A percentile compares a stretch with the other conserved stretches of the same genome.
Conservation (phyloP, 129 eudicot genomes). For the Arctium lappa region DNA sequence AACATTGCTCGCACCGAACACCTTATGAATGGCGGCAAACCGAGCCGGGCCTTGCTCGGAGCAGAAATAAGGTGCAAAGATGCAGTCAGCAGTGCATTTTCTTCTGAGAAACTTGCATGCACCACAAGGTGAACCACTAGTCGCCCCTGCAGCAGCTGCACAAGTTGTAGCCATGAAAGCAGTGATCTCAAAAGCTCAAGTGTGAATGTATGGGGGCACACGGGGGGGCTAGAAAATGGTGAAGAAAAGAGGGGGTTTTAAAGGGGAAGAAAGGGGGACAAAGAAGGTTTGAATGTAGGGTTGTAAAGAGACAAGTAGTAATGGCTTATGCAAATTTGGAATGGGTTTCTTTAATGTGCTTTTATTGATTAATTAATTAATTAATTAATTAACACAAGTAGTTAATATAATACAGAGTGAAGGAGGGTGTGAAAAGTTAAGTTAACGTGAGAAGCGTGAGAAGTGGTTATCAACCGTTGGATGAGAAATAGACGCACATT, state of each 20-base stretch:
- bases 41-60: conserved; percentile 91
- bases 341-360: conserved; percentile 23
- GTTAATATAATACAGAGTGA: neutral
- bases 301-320: conserved; percentile 62
- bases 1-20: conserved; percentile 97
- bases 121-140: conserved; percentile 85
- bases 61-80: conserved; percentile 94
- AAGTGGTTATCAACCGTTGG: too few species aligned
- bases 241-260: conserved; percentile 35
- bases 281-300: conserved; percentile 69
- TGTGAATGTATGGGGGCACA: conserved; percentile 34
- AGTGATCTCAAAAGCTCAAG: neutral
- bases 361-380: neutral
- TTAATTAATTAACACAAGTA: conserved; percentile 11
- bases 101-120: conserved; percentile 96
- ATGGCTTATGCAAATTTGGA: conserved; percentile 57
- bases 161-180: conserved; percentile 37
- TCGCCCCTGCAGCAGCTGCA: conserved; percentile 18
- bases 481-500: too few species aligned
- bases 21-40: conserved; percentile 96
- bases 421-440: too few species aligned
- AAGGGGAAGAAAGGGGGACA: conserved; percentile 52
- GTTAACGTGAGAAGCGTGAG: too few species aligned
- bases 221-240: conserved; percentile 82
- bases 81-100: conserved; percentile 80